Evolutionary conservation across 306 rosid species (phyloP), one percentile per base, ranked within the genome.

Genomic region (Prunus mume): DNA sequence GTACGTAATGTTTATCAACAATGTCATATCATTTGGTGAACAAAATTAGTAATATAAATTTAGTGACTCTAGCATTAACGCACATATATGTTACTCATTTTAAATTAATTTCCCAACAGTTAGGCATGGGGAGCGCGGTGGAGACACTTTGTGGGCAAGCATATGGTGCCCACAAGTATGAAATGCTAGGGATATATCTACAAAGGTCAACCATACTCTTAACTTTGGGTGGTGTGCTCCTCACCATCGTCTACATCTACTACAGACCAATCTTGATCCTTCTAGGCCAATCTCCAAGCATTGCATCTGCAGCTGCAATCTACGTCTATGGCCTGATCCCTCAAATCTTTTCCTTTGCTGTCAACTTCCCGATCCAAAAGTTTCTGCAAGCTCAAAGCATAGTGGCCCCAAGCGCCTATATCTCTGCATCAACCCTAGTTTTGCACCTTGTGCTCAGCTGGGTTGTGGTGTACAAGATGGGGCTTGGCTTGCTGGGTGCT

Each of bases 81-180:
- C 9, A 38, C 9, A 2, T 38, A 38, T 38, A 38, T 20, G 25
- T 56, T 20, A 56, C 62, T 52, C 22, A 34, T 43, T 20, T 2
- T 12, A 41, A 17, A 24, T 65, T 17, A 17, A 19, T 52, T 13
- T 55, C 38, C 14, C 14, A 3, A 72, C 86, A 93, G 98, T 78
- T 91, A 45, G 98, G 98, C 0, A 91, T 93, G 98, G 96, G 98
- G n/a, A 93, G 98, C 61, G 98, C 98, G 0, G 98, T 89, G 18
- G 98, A 93, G 79, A 93, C 96, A 0, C 79, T 93, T 19, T 91
- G 98, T 15, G 98, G 98, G 2, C 98, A 91, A 85, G 95, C 98
- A 3, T 89, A 67, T 34, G 98, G 98, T 1, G 98, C 95, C 0
- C 45, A 77, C 0, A 90, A 85, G 63, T 86, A 43, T 14, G 93